Conservation (phyloP, 177 flowering plant species). For the Vitis hybrid region DNA sequence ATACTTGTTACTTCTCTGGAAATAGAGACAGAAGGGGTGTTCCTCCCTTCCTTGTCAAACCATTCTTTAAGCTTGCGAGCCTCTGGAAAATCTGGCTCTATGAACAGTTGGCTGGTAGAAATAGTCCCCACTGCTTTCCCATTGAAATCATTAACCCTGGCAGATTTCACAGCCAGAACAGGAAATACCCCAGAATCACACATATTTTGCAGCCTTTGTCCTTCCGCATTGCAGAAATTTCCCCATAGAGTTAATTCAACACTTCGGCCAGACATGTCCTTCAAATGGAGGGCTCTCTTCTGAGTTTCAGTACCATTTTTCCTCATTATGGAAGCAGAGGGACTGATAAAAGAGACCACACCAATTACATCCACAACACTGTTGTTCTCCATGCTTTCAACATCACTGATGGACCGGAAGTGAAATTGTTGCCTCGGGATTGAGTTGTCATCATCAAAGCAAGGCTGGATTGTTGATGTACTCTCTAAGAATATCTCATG, state of each 20-base stretch:
- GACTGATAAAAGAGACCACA: conserved; percentile 68
- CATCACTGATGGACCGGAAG: conserved; percentile 71
- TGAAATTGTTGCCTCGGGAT: conserved; percentile 83
- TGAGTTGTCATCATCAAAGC: conserved; percentile 67
- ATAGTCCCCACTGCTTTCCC: conserved; percentile 90
- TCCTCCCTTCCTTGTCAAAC: conserved; percentile 74
- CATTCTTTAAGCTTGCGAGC: conserved; percentile 62
- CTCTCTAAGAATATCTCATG: conserved; percentile 70
- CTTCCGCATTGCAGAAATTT: conserved; percentile 75
- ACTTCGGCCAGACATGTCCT: conserved; percentile 92
- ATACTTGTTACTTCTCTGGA: conserved; percentile 59
- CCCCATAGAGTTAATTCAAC: conserved; percentile 96
- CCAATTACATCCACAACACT: conserved; percentile 80
- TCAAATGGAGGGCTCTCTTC: conserved; percentile 75
- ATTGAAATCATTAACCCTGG: conserved; percentile 76
- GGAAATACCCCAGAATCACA: conserved; percentile 82
- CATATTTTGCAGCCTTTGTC: conserved; percentile 64
- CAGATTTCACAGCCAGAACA: conserved; percentile 86
- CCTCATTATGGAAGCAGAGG: conserved; percentile 64
- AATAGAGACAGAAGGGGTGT: conserved; percentile 50
- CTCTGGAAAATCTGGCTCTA: conserved; percentile 85
- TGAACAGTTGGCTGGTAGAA: conserved; percentile 59
- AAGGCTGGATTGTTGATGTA: conserved; percentile 64
- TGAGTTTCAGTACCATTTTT: conserved; percentile 88
- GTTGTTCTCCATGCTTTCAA: conserved; percentile 71